Conservation (phyloP, 192 early-diverging fungal species). For the Backusella westeae region DNA sequence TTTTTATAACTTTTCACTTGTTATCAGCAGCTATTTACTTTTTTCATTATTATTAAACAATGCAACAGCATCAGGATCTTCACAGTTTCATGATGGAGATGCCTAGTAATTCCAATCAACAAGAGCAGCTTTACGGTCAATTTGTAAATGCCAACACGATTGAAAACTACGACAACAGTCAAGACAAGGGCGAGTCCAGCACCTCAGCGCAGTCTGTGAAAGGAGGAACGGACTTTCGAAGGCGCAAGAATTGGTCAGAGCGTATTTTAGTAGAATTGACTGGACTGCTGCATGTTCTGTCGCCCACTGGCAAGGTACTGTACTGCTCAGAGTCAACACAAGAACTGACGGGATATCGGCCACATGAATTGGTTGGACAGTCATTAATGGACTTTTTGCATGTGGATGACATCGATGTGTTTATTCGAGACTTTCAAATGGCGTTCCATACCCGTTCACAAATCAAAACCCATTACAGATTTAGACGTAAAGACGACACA, state of each 20-base stretch:
- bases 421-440: slow-evolving; percentile 42
- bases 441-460: slow-evolving; percentile 31
- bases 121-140: background rate
- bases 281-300: slow-evolving; percentile 47
- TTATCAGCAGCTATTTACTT: background rate
- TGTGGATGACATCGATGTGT: slow-evolving; percentile 46
- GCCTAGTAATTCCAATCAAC: background rate
- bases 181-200: slow-evolving; percentile 4
- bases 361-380: slow-evolving; percentile 44
- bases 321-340: slow-evolving; percentile 45
- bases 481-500: slow-evolving; percentile 42
- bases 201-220: background rate
- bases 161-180: background rate
- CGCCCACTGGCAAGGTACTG: slow-evolving; percentile 42
- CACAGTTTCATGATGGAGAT: slow-evolving; percentile 3
- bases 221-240: slow-evolving; percentile 39
- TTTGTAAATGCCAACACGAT: background rate
- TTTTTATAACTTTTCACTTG: background rate
- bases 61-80: slow-evolving; percentile 4
- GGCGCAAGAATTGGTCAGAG: slow-evolving; percentile 48
- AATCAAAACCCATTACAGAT: slow-evolving; percentile 41
- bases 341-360: slow-evolving; percentile 42
- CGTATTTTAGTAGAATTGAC: slow-evolving; percentile 44
- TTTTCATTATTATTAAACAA: background rate
- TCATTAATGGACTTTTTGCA: slow-evolving; percentile 47